phyloP scores from a whole-genome alignment of 2,329 filamentous ascomycete genomes.

The Paraphaeosphaeria minitans region DNA sequence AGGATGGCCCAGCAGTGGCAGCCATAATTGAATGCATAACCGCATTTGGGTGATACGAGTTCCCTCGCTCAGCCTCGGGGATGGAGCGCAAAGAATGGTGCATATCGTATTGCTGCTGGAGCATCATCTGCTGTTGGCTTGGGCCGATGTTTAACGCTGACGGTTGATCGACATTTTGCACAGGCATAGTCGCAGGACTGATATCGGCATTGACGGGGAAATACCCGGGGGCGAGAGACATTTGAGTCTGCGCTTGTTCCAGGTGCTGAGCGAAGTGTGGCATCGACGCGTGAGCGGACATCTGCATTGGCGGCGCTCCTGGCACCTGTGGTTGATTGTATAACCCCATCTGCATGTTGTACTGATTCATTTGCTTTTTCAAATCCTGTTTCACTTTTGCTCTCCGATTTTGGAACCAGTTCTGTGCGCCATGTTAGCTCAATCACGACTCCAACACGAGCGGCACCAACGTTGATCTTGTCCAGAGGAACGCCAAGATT shows the following conservation, averaged over 20 bases:
- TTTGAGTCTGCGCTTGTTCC: constrained; percentile 27
- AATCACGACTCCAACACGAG: neutral
- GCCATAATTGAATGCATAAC: constrained; percentile 47
- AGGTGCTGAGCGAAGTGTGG: constrained; percentile 19
- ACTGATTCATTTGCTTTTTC: constrained; percentile 52
- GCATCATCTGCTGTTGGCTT: constrained; percentile 29
- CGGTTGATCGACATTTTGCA: constrained; percentile 37
- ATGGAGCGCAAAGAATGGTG: constrained; percentile 41
- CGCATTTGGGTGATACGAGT: constrained; percentile 35
- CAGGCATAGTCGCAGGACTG: constrained; percentile 41
- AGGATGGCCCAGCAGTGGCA: constrained; percentile 39
- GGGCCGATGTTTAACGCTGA: constrained; percentile 37
- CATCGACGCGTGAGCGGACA: constrained; percentile 18
- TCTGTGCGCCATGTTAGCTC: constrained; percentile 48
- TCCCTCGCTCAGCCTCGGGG: constrained; percentile 37
- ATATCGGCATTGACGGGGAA: constrained; percentile 40
- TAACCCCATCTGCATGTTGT: constrained; percentile 43
- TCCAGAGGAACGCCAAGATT: constrained; percentile 55
- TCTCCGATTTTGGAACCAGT: constrained; percentile 60
- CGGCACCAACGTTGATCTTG: constrained; percentile 58
- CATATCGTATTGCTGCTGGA: constrained; percentile 43
- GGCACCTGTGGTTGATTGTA: constrained; percentile 32
- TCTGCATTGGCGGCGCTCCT: constrained; percentile 29
- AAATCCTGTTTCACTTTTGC: constrained; percentile 60
- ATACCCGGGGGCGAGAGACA: constrained; percentile 35